phyloP scores from a whole-genome alignment of 2,329 filamentous ascomycete genomes.

The Claviceps africana region DNA sequence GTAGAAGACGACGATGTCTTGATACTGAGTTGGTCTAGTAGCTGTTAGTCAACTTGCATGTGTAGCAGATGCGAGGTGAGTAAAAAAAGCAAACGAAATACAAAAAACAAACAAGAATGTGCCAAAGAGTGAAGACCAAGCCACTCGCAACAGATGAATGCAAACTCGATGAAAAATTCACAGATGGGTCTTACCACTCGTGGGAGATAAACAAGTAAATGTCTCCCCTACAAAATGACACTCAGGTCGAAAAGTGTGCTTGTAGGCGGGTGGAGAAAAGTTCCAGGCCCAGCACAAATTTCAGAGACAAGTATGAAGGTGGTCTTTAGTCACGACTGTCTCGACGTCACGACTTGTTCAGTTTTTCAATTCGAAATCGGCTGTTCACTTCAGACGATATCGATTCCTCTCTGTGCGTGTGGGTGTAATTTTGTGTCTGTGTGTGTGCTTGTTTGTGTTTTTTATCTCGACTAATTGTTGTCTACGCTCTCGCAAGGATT shows the following conservation, averaged over 20 bases:
- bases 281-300: slow-evolving; percentile 9
- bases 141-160: not conserved
- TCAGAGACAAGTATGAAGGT: not conserved
- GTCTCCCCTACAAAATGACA: slow-evolving; percentile 60
- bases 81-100: too few species aligned
- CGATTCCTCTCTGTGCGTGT: too few species aligned
- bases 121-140: not conserved
- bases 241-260: slow-evolving; percentile 14
- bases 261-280: slow-evolving; percentile 10
- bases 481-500: slow-evolving; percentile 24
- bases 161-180: not conserved
- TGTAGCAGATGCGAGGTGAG: too few species aligned
- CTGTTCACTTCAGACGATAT: slow-evolving; percentile 18
- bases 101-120: too few species aligned
- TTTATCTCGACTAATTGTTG: slow-evolving; percentile 19
- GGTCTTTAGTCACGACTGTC: not conserved
- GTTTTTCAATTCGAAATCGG: slow-evolving; percentile 8
- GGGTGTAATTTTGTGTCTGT: too few species aligned
- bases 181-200: slow-evolving; percentile 42
- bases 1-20: slow-evolving; percentile 5
- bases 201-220: slow-evolving; percentile 97
- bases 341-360: too few species aligned
- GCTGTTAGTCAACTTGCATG: slow-evolving; percentile 5
- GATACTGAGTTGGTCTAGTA: slow-evolving; percentile 21
- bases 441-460: slow-evolving; percentile 9